Conservation (phyloP, 2,329 filamentous ascomycete genomes). For the Mycosphaerelloides madeirae region DNA sequence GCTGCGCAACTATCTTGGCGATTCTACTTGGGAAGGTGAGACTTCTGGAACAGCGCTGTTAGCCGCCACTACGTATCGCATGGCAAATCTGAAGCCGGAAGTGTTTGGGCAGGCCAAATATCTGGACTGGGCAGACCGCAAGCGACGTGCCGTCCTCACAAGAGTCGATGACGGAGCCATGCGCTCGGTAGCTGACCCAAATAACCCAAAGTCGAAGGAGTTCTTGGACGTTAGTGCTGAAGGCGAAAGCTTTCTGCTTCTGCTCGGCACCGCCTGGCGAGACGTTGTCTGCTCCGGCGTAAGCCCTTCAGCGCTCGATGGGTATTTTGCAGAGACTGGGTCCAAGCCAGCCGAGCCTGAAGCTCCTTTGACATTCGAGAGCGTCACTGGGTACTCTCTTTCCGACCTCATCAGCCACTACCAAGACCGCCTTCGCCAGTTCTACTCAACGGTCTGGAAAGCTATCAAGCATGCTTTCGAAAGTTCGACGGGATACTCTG, state of each 20-base stretch:
- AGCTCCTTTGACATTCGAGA: no score
- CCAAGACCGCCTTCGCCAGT: no score
- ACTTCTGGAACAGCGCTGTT: slow-evolving; percentile 46
- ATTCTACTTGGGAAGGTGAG: slow-evolving; percentile 42
- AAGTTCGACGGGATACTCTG: neutral
- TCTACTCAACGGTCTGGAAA: no score
- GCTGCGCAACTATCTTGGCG: slow-evolving; percentile 43
- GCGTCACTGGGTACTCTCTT: no score
- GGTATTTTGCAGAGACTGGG: slow-evolving; percentile 3
- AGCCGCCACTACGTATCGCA: slow-evolving; percentile 42
- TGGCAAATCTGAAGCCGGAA: slow-evolving; percentile 39
- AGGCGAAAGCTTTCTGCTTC: slow-evolving; percentile 42
- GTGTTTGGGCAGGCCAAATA: slow-evolving; percentile 34
- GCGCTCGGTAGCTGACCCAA: slow-evolving; percentile 41
- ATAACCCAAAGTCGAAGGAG: slow-evolving; percentile 31
- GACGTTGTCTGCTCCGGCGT: slow-evolving; percentile 33
- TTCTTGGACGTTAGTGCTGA: slow-evolving; percentile 34
- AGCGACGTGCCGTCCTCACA: slow-evolving; percentile 34
- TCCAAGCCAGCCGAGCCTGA: neutral
- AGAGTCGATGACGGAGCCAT: slow-evolving; percentile 37
- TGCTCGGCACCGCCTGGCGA: slow-evolving; percentile 41
- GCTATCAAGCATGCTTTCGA: neutral
- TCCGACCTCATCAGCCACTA: no score
- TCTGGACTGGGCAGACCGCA: slow-evolving; percentile 41
- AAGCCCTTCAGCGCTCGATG: neutral